Base-by-base conservation (phyloP, 108 stramenopile genomes). In the Aurantiochytrium sp. region DNA sequence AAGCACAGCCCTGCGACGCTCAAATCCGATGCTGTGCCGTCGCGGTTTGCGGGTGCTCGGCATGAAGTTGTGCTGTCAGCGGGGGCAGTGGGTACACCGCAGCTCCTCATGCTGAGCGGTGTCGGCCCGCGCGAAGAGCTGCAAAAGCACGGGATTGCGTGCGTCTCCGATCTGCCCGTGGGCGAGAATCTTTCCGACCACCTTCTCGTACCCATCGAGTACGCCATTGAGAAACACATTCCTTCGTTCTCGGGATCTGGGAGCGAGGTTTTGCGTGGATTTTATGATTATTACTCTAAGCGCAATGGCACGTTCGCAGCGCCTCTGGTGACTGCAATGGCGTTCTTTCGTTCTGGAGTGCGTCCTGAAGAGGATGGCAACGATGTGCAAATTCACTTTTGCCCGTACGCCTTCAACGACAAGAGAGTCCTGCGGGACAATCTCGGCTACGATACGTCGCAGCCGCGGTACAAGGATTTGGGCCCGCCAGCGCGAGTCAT, bases 131-230 rank as follows among this genome's bases (percentile, higher is more conserved):
- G 58, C 14, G 90, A 88, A 5, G 71, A 91, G 44, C 60, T 94
- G 58, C 64, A 88, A 44, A 72, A 87, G 21, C 49, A 90, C 53
- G 90, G 88, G 43, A 89, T 94, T 51, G 72, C 88, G 14, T 47
- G 60, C 18, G 90, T 94, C 18, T 71, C 71, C 21, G 87, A 91
- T 58, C 44, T 71, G 58, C 92, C 93, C 5, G 95, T 96, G 2
- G 96, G 95, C n/a, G 57, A 88, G 35, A 93, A 95, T 60, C 73
- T 95, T 18, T 90, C 91, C 57, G 95, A 95, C 92, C 95, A 95
- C 64, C 73, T 89, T 10, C 87, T 64, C 29, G 21, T 93, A 44
- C 28, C 58, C 45, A 12, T 88, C 59, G 58, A 25, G 45, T 53
- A 83, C 28, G n/a, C 49, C 51, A 23, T 53, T 12, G 23, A 47